phyloP scores from a whole-genome alignment of 2,329 filamentous ascomycete genomes.

The Arthroderma uncinatum region DNA sequence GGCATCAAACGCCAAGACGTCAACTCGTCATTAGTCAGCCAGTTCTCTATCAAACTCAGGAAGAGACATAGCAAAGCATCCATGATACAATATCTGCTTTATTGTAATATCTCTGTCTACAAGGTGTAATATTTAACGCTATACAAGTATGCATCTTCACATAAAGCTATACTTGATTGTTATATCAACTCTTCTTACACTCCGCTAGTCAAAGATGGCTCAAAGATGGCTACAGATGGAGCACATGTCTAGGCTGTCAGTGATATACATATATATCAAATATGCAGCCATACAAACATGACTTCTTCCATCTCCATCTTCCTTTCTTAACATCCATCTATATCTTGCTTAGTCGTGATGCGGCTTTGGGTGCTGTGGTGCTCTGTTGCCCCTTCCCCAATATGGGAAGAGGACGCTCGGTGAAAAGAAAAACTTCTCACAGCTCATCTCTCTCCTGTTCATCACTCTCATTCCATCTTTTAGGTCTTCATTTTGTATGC shows the following conservation, averaged over 20 bases:
- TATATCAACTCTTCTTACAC: no score
- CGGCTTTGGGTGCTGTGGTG: constrained; percentile 7
- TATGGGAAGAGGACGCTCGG: constrained; percentile 2
- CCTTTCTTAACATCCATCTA: background rate
- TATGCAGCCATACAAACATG: background rate
- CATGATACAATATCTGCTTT: no score
- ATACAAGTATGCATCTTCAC: no score
- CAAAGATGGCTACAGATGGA: no score
- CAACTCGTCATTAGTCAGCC: background rate
- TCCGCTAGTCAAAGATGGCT: no score
- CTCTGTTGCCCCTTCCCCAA: constrained; percentile 11
- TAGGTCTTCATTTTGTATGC: constrained; percentile 2
- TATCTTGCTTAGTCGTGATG: background rate
- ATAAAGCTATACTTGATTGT: no score
- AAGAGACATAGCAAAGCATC: no score
- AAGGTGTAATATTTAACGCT: no score
- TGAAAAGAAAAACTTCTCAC: background rate
- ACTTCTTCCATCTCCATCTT: background rate
- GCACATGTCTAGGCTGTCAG: no score
- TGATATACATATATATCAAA: background rate
- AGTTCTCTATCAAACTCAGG: no score
- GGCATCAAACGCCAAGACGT: background rate
- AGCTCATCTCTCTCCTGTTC: background rate
- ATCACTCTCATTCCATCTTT: background rate
- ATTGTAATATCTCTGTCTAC: no score